These are phyloP conservation scores for Aspergillus sp. DNA, from an alignment of 2,329 filamentous ascomycete species.

Conservation along the genomic window DNA sequence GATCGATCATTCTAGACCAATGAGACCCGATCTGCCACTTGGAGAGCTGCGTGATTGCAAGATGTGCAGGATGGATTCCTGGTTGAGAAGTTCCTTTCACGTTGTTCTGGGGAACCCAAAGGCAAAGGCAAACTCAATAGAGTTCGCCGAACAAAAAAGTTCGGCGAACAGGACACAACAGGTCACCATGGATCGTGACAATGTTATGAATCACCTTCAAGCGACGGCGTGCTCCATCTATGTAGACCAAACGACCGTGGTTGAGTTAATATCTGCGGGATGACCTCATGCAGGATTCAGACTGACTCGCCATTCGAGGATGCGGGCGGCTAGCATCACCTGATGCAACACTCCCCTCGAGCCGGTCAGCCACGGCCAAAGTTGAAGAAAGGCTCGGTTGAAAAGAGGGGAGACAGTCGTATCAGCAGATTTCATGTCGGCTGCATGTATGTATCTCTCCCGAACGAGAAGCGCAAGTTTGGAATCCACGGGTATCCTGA, in stretches of 20 bases:
- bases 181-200: not conserved
- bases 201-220: not conserved
- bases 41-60: not conserved
- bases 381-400: not conserved
- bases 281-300: constrained; percentile 5
- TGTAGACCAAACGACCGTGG: not conserved
- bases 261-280: constrained; percentile 1
- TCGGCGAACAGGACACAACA: not conserved
- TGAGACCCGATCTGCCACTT: not conserved
- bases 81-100: too few relatives aligned
- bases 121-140: not conserved
- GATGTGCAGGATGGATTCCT: not conserved
- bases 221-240: not conserved
- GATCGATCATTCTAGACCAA: not conserved
- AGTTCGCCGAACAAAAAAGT: not conserved
- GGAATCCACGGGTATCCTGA: not conserved
- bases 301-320: constrained; percentile 5
- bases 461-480: not conserved
- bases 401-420: not conserved
- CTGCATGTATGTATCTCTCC: not conserved
- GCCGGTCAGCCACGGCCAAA: not conserved
- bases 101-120: not conserved
- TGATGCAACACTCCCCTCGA: constrained; percentile 2
- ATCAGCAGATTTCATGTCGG: not conserved
- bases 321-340: constrained; percentile 2